phyloP scores from a whole-genome alignment of 1,139 yeast genomes.

The Scheffersomyces quercinus region DNA sequence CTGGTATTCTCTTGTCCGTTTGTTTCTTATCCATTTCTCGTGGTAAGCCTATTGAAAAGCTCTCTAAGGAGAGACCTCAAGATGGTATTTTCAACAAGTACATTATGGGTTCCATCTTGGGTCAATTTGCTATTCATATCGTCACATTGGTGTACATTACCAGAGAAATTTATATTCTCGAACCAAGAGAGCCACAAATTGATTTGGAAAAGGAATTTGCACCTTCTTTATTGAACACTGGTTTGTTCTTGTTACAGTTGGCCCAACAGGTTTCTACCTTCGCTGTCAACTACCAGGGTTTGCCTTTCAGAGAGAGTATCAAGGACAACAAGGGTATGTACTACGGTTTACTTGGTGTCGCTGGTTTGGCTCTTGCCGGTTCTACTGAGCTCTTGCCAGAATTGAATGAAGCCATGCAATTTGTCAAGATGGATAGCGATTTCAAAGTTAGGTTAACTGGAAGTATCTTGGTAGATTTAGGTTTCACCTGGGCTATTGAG shows the following conservation, averaged over 20 bases:
- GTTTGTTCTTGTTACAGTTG: conserved; percentile 89
- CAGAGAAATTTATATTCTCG: conserved; percentile 76
- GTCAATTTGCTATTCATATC: conserved; percentile 94
- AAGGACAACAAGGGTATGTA: conserved; percentile 94
- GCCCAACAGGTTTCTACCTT: conserved; percentile 97
- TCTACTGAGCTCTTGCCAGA: conserved; percentile 96
- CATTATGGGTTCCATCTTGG: conserved; percentile 95
- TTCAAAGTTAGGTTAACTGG: conserved; percentile 79
- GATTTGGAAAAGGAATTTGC: conserved; percentile 86
- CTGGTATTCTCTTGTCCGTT: conserved; percentile 86
- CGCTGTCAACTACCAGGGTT: conserved; percentile 97
- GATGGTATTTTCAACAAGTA: conserved; percentile 93
- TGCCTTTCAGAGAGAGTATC: conserved; percentile 93
- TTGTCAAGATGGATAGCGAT: conserved; percentile 78
- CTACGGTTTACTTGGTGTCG: conserved; percentile 90
- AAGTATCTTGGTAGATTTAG: conserved; percentile 74
- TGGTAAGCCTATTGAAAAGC: conserved; percentile 85
- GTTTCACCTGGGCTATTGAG: conserved; percentile 80
- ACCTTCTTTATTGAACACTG: conserved; percentile 93
- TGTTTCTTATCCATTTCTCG: conserved; percentile 95
- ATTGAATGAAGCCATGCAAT: conserved; percentile 84
- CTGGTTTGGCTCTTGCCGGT: conserved; percentile 84
- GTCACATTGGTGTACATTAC: conserved; percentile 80
- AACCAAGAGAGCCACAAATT: conserved; percentile 86
- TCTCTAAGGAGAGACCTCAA: conserved; percentile 95